Conservation (phyloP, 371 early-diverging fungal species). For the Nematocida sp. region DNA sequence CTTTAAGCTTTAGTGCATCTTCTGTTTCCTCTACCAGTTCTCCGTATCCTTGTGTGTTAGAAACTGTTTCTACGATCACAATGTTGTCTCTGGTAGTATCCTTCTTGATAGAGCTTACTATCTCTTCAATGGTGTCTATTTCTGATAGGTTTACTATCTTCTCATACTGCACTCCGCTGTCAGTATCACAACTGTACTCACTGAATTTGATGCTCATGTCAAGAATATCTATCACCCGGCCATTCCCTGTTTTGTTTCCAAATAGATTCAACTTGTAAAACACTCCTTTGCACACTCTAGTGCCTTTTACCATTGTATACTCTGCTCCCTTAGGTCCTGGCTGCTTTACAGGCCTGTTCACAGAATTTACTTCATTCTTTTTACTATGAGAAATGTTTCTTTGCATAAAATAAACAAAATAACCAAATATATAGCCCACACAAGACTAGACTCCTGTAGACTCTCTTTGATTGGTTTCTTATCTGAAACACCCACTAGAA, state of each 20-base stretch:
- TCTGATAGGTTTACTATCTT: neutral
- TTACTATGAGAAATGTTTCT: no score
- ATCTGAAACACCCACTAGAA: no score
- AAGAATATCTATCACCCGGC: constrained; percentile 8
- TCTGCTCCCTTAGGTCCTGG: constrained; percentile 14
- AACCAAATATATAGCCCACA: neutral
- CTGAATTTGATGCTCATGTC: constrained; percentile 24
- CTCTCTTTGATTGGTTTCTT: no score
- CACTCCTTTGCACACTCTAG: constrained; percentile 10
- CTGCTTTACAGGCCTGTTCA: no score
- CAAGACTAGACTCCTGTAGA: no score
- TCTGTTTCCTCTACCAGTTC: constrained; percentile 5
- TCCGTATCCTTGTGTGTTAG: constrained; percentile 35
- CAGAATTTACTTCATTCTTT: no score
- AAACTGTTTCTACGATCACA: constrained; percentile 28
- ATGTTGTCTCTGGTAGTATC: constrained; percentile 8
- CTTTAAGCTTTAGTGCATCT: neutral
- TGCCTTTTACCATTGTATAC: neutral
- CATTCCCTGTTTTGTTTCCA: neutral
- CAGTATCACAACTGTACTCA: constrained; percentile 14
- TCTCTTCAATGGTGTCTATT: constrained; percentile 2
- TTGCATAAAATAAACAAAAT: constrained; percentile 25
- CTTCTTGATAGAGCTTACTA: neutral
- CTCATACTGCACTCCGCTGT: constrained; percentile 10
- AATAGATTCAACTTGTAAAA: constrained; percentile 7